Percentiles rank a stretch among this genome's conserved stretches.
phyloP scores from a whole-genome alignment of 108 stramenopile species.

The Seminavis robusta region DNA sequence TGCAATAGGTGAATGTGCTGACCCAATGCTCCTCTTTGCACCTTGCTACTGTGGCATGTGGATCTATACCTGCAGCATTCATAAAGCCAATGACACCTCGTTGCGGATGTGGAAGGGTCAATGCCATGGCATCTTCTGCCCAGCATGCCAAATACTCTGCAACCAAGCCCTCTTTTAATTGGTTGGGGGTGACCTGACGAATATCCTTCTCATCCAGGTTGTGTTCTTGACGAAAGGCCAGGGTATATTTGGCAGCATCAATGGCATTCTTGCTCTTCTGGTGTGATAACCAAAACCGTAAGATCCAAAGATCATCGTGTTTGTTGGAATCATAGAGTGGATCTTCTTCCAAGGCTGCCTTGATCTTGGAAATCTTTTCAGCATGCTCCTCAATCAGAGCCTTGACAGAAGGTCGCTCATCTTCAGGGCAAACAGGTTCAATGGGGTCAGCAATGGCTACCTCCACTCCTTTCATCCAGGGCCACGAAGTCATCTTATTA shows the following conservation, averaged over 20 bases:
- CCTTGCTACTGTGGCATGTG: neutral
- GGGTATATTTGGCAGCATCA: neutral
- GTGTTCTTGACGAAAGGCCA: conserved; percentile 5
- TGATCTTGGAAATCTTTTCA: neutral
- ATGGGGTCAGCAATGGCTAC: conserved; percentile 3
- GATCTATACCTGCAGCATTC: neutral
- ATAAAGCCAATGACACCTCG: neutral
- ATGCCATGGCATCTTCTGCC: too few species aligned
- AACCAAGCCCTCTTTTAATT: too few species aligned
- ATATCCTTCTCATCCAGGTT: conserved; percentile 7
- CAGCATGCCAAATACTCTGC: too few species aligned
- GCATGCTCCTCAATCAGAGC: conserved; percentile 2
- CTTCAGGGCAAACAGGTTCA: neutral
- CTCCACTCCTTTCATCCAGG: conserved; percentile 6
- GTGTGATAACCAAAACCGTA: conserved; percentile 5
- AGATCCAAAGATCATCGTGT: conserved; percentile 14
- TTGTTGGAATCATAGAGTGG: conserved; percentile 12
- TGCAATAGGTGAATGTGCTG: neutral
- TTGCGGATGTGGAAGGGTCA: too few species aligned
- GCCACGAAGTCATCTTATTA: conserved; percentile 11
- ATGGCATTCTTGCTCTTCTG: neutral
- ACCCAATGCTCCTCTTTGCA: neutral
- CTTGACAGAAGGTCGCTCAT: neutral
- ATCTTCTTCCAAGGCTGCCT: neutral
- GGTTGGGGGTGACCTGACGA: neutral